Base-by-base conservation (phyloP, 768 basidiomycete genomes). In the Pholiota conissans region DNA sequence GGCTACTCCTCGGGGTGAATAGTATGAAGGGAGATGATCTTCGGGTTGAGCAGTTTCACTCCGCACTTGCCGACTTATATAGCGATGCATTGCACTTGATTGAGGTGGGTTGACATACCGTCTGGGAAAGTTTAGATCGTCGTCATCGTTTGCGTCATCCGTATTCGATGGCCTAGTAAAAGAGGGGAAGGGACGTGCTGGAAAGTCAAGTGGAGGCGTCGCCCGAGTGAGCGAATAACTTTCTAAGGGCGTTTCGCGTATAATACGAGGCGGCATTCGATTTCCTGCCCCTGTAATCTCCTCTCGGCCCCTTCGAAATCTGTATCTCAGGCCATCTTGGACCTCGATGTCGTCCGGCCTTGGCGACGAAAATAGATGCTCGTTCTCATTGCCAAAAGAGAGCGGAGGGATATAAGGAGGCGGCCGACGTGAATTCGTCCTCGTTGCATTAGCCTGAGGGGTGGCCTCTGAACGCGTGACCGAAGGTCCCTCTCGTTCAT, bases 1-100 rank as follows among this genome's bases (percentile, higher is more conserved):
- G n/a, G n/a, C n/a, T n/a, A n/a, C n/a, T n/a, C 13, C 20, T 3
- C 10, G 47, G 27, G 24, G 60, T n/a, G n/a, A n/a, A 40, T 18
- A 64, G 62, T 28, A 56, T 49, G 55, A 30, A 27, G 57, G 37
- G 20, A 49, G 49, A 5, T 61, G 45, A 46, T 53, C 45, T 9
- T 69, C 70, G 7, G 68, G 32, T 22, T 73, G 63, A 9, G 70
- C 61, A n/a, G 63, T 68, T 37, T 73, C 72, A 35, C 67, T 63
- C 8, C 73, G 66, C 18, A 58, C 63, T 42, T 61, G 69, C 27
- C 64, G 62, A 11, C 59, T 60, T 49, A 74, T 61, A 45, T 65
- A 62, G 20, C 50, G 66, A 48, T 52, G 20, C 28, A 27, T 18
- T 11, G 27, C 13, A 32, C 30, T 32, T 32, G 30, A n/a, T n/a